These are phyloP conservation scores for Colletotrichum liriopes DNA, from an alignment of 2,329 filamentous ascomycete genomes.

Conservation along the genomic window DNA sequence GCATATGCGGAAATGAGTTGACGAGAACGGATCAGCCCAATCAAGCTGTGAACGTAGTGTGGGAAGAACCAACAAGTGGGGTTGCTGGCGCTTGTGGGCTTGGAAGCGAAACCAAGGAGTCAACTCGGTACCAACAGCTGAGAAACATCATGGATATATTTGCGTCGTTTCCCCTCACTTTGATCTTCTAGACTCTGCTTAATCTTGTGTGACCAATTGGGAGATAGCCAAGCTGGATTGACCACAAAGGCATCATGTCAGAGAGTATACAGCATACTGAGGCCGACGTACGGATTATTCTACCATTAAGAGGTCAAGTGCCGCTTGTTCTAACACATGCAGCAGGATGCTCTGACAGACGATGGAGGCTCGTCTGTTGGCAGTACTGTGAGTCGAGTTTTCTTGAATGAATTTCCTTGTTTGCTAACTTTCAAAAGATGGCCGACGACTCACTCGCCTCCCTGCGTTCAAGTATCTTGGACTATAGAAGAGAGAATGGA, in stretches of 20 bases:
- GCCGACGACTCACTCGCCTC: too few relatives aligned
- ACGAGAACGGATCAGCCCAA: not conserved
- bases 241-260: not conserved
- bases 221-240: not conserved
- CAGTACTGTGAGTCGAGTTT: not conserved
- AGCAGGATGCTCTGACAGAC: too few relatives aligned
- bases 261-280: not conserved
- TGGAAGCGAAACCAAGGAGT: too few relatives aligned
- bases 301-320: too few relatives aligned
- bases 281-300: not conserved
- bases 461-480: too few relatives aligned
- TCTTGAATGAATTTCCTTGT: not conserved
- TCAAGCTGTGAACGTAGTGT: not conserved
- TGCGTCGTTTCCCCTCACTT: not conserved
- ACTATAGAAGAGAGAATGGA: too few relatives aligned
- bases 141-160: not conserved
- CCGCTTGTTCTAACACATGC: too few relatives aligned
- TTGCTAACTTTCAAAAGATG: too few relatives aligned
- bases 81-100: not conserved
- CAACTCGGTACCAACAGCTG: not conserved
- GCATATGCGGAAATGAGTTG: conserved; percentile 11
- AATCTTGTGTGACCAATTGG: not conserved
- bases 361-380: not conserved
- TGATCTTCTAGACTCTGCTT: not conserved
- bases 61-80: conserved; percentile 9